Evolutionary conservation across 2,329 filamentous ascomycete species (phyloP).

Genomic region (Aureobasidium sp.): DNA sequence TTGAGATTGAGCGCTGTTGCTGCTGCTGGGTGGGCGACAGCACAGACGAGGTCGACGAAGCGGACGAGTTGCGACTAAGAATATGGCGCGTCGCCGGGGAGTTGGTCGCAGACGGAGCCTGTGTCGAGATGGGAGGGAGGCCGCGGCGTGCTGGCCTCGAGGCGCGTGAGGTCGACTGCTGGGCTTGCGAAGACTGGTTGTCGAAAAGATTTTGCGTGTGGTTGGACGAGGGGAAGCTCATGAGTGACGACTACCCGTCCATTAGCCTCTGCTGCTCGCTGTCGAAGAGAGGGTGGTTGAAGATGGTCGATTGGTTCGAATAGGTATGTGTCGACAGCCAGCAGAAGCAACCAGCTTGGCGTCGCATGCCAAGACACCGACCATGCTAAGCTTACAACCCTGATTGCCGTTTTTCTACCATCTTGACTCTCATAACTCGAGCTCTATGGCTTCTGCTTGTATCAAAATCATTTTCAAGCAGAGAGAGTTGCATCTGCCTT

Average conservation of each 20-base stretch:
- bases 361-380: neutral
- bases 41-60: constrained; percentile 45
- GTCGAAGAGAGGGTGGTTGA: neutral
- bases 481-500: neutral
- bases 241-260: constrained; percentile 30
- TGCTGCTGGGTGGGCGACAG: constrained; percentile 46
- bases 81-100: constrained; percentile 38
- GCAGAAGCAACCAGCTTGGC: neutral
- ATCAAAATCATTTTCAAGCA: neutral
- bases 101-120: constrained; percentile 30
- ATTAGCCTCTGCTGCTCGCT: constrained; percentile 17
- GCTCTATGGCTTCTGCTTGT: too few relatives aligned
- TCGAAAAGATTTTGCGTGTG: constrained; percentile 24
- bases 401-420: neutral
- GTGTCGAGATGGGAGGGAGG: constrained; percentile 50
- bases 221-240: constrained; percentile 45
- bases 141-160: constrained; percentile 38
- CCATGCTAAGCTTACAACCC: neutral
- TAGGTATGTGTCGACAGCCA: neutral
- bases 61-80: constrained; percentile 45
- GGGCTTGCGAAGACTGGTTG: constrained; percentile 39
- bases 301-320: neutral
- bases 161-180: constrained; percentile 30
- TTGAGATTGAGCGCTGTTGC: constrained; percentile 45
- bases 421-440: neutral